Conservation (phyloP, 2,329 filamentous ascomycete species). For the Lasiodiplodia gonubiensis region DNA sequence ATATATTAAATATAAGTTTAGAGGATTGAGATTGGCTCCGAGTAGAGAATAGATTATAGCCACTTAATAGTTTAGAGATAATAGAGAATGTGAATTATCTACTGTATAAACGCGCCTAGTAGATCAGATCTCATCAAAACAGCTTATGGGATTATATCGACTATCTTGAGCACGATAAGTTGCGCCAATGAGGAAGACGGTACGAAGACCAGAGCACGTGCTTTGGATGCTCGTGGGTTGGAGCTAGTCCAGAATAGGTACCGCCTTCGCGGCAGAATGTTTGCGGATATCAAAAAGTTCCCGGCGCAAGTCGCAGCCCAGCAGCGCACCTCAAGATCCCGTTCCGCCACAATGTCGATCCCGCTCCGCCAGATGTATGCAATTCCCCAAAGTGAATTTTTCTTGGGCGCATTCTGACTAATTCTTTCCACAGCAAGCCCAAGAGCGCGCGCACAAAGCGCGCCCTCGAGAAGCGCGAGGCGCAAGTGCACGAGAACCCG, state of each 20-base stretch:
- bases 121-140: background rate
- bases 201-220: background rate
- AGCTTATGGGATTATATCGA: background rate
- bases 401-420: background rate
- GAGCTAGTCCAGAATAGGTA: constrained; percentile 1
- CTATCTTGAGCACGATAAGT: no score
- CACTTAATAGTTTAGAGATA: no score
- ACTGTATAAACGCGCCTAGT: background rate
- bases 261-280: constrained; percentile 19
- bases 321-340: constrained; percentile 20
- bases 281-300: constrained; percentile 28
- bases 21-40: no score
- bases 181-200: background rate
- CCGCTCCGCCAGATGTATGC: constrained; percentile 28
- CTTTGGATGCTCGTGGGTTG: background rate
- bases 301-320: constrained; percentile 8
- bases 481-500: constrained; percentile 86
- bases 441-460: constrained; percentile 91
- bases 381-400: no score
- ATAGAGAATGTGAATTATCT: background rate
- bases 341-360: constrained; percentile 16
- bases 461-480: constrained; percentile 89
- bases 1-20: no score
- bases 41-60: no score
- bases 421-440: constrained; percentile 59